Evolutionary conservation across 2,329 filamentous ascomycete genomes (phyloP), one percentile per base, ranked within the genome.

Genomic region (Penicillium crustosum): DNA sequence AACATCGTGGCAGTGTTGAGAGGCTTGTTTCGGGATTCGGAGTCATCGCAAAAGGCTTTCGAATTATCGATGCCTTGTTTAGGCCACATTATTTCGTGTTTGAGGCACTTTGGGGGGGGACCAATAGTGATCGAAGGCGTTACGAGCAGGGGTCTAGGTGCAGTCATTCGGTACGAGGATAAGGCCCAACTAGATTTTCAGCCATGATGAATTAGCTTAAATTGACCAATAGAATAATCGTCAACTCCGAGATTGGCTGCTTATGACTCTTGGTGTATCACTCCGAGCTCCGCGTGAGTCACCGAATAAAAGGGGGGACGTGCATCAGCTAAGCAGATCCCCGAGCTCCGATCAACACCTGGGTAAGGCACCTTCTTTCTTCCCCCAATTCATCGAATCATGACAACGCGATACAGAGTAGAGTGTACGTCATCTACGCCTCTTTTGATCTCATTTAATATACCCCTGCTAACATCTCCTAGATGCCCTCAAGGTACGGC

Each of bases 401-500:
- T 81, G 79, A 81, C 78, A 1, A 80, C 78, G 42, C 70, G 78
- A 45, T 81, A 81, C 61, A 75, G 79, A 60, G 89, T 92, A 63
- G 89, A 92, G 78, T 92, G 88, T 90, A 75, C 78, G 86, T 78
- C 42, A 43, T 44, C 10, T 41, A n/a, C 12, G 17, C 49, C 36
- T 39, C n/a, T 39, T 8, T 43, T 23, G 12, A 25, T 15, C 15
- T 1, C 3, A 17, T 17, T 17, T 15, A 38, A n/a, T 5, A 4
- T 15, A 9, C 6, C 33, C 3, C 33, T 13, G 17, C 50, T 53
- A 25, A 38, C 38, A 39, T 27, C 21, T 17, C 49, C 23, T 58
- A 88, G 86, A 89, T 79, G 84, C 85, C 29, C 81, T 87, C 68
- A 87, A 87, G 81, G 84, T 85, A 70, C 61, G 78, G 70, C 6